Percentiles rank a stretch among this genome's conserved stretches.
phyloP scores from a whole-genome alignment of 331 rosid species.

The Malus hybrid region DNA sequence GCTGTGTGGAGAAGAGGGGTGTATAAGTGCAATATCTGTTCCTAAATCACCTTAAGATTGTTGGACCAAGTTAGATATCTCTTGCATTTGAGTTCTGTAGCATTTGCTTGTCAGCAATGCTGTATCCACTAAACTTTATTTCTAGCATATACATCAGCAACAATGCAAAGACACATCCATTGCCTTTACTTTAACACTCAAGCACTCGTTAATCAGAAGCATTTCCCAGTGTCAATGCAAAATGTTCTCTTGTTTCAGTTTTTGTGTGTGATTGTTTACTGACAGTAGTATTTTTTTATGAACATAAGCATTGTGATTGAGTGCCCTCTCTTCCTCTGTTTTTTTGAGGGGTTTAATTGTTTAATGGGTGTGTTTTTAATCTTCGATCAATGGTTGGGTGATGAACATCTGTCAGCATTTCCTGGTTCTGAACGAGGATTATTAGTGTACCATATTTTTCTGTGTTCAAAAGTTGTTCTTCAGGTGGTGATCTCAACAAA shows the following conservation, averaged over 20 bases:
- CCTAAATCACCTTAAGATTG: background rate
- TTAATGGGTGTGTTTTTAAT: background rate
- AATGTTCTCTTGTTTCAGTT: background rate
- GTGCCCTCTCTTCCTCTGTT: background rate
- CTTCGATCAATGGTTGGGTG: conserved; percentile 4
- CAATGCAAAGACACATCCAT: too few relatives aligned
- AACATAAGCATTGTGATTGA: background rate
- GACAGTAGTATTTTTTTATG: background rate
- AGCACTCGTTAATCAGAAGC: too few relatives aligned
- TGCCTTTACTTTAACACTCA: too few relatives aligned
- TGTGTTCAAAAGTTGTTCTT: background rate
- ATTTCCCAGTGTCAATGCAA: background rate
- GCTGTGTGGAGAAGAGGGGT: background rate
- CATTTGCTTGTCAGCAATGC: conserved; percentile 1
- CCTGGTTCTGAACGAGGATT: conserved; percentile 8
- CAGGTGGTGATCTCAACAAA: conserved; percentile 1
- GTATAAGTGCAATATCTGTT: background rate
- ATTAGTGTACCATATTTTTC: background rate
- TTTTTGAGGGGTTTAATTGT: background rate
- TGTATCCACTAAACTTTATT: background rate
- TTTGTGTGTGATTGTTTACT: background rate
- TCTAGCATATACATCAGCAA: background rate
- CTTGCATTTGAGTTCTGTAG: background rate
- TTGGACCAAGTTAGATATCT: background rate
- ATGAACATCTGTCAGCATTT: background rate